Conservation (phyloP, 164 flowering plant species). For the Macadamia tetraphylla region DNA sequence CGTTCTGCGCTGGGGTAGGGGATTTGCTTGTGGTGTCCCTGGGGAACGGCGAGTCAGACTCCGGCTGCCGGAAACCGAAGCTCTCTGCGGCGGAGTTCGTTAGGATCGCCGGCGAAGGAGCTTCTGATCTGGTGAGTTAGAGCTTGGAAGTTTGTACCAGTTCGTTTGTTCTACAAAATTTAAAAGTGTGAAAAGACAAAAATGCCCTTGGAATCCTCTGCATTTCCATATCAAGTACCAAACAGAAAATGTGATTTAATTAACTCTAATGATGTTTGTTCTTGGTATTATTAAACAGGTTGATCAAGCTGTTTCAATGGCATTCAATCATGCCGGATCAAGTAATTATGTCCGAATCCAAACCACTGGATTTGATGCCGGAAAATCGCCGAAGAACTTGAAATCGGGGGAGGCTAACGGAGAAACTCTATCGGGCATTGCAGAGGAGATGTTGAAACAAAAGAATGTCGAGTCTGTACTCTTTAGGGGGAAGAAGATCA, state of each 20-base stretch:
- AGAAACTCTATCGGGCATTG: conserved; percentile 15
- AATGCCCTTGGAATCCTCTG: too few species aligned
- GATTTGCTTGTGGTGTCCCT: conserved; percentile 77
- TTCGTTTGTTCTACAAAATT: too few species aligned
- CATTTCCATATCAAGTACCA: too few species aligned
- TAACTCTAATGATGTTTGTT: too few species aligned
- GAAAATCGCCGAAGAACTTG: not conserved
- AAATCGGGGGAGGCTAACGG: too few species aligned
- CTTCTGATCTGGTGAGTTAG: conserved; percentile 51
- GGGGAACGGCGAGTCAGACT: conserved; percentile 55
- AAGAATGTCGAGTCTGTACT: conserved; percentile 88
- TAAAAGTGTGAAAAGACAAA: too few species aligned
- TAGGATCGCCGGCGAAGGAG: conserved; percentile 68
- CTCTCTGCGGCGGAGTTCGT: conserved; percentile 84
- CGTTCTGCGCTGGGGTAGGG: conserved; percentile 90
- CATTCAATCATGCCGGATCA: conserved; percentile 67
- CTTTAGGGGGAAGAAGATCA: conserved; percentile 76
- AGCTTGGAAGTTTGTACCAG: too few species aligned
- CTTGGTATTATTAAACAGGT: conserved; percentile 3
- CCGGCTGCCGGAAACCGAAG: conserved; percentile 55
- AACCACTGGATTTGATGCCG: conserved; percentile 29
- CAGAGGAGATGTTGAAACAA: conserved; percentile 86
- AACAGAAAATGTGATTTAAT: too few species aligned
- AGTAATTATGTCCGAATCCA: conserved; percentile 81
- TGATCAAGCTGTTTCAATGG: conserved; percentile 91